Percentiles rank a stretch among this genome's conserved stretches.
Conservation (phyloP, 2,329 filamentous ascomycete species). For the Talaromyces piceae region DNA sequence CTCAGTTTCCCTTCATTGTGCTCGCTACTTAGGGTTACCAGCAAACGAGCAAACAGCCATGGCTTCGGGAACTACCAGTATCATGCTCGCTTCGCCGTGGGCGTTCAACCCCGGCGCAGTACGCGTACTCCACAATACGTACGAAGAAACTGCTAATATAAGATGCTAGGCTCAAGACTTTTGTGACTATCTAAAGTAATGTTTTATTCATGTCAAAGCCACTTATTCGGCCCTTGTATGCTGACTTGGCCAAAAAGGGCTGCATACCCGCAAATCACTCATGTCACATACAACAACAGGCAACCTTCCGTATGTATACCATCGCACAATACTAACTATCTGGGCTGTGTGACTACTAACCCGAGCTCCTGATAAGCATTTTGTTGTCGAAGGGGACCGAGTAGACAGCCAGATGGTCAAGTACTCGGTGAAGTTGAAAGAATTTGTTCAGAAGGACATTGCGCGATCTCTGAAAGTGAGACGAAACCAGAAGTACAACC, state of each 20-base stretch:
- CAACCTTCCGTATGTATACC: background rate
- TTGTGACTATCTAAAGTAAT: slow-evolving; percentile 17
- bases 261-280: background rate
- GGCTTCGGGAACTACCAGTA: slow-evolving; percentile 12
- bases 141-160: background rate
- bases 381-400: background rate
- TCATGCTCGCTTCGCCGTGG: slow-evolving; percentile 27
- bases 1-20: too few relatives aligned
- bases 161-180: slow-evolving; percentile 20
- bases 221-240: background rate
- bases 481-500: background rate
- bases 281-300: background rate
- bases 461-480: background rate
- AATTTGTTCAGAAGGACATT: background rate
- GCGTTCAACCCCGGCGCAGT: slow-evolving; percentile 26
- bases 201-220: background rate
- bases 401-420: background rate
- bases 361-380: background rate
- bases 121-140: too few relatives aligned
- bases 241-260: background rate
- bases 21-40: too few relatives aligned
- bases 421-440: background rate
- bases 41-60: slow-evolving; percentile 8
- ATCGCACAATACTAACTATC: too few relatives aligned
- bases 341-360: background rate